These are phyloP conservation scores for Rhodotorula taiwanensis DNA, from an alignment of 768 basidiomycete genomes.

Conservation along the genomic window DNA sequence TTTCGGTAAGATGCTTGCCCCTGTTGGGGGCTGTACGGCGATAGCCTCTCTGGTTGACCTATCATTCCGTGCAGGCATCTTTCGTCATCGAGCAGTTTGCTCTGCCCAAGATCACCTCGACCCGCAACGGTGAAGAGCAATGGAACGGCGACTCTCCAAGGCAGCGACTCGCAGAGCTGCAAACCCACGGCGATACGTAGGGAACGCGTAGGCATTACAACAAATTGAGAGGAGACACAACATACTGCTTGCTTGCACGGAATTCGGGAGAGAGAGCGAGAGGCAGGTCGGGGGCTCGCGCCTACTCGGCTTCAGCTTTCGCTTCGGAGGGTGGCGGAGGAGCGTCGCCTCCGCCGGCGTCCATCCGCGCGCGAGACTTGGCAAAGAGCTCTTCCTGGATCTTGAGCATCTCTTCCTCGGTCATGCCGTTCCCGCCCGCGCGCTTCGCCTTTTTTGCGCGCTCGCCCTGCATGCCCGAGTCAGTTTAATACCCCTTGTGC, in stretches of 20 bases:
- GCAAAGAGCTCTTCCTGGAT: conserved; percentile 90
- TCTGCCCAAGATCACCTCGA: conserved; percentile 50
- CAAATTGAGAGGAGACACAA: background rate
- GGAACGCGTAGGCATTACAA: background rate
- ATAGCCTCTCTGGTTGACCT: background rate
- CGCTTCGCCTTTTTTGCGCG: conserved; percentile 79
- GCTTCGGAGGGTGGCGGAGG: no score
- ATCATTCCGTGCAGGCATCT: conserved; percentile 51
- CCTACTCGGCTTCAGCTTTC: no score
- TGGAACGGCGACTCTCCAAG: conserved; percentile 70
- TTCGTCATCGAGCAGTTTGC: conserved; percentile 76
- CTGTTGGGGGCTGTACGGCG: background rate
- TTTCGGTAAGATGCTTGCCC: conserved; percentile 48
- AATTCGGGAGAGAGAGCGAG: no score
- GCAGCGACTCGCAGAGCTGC: conserved; percentile 22
- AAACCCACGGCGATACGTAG: background rate
- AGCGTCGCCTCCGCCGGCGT: no score
- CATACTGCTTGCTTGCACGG: no score
- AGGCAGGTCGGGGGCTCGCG: no score
- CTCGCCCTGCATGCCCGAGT: conserved; percentile 52
- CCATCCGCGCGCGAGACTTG: conserved; percentile 55
- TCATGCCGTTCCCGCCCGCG: conserved; percentile 76
- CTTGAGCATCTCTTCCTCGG: conserved; percentile 78
- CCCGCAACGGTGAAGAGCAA: conserved; percentile 38
- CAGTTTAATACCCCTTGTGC: no score